Conservation (phyloP, 129 eudicot genomes). For the Centella asiatica region DNA sequence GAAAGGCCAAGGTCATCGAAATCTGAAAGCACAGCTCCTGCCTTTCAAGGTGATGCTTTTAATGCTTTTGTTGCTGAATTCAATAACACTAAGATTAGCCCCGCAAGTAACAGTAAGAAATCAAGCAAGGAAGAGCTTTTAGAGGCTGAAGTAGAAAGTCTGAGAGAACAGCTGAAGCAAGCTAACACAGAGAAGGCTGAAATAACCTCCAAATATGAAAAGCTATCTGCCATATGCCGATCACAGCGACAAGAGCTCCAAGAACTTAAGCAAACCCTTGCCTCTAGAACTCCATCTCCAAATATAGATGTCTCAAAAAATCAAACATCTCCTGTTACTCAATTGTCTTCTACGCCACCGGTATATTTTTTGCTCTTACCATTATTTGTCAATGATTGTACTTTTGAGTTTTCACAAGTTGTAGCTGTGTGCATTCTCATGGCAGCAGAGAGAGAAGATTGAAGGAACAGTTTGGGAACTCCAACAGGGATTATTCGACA, state of each 20-base stretch:
- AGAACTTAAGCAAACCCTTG: constrained; percentile 82
- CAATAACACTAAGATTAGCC: constrained; percentile 40
- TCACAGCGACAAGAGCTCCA: constrained; percentile 95
- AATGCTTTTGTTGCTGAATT: constrained; percentile 82
- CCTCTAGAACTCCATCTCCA: constrained; percentile 70
- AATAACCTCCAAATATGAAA: constrained; percentile 74
- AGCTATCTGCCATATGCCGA: constrained; percentile 76
- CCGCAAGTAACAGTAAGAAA: constrained; percentile 26
- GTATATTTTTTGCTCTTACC: constrained; percentile 20
- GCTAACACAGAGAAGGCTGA: constrained; percentile 69
- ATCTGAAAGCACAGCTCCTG: constrained; percentile 16
- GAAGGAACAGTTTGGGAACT: constrained; percentile 61
- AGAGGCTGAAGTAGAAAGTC: constrained; percentile 66
- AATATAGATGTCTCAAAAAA: constrained; percentile 30
- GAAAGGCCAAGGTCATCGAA: constrained; percentile 27
- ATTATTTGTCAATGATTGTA: background rate
- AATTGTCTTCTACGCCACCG: constrained; percentile 30
- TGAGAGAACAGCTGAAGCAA: constrained; percentile 67
- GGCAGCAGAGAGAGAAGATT: constrained; percentile 33
- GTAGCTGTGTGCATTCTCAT: background rate
- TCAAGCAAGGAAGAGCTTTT: constrained; percentile 43
- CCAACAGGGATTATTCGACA: constrained; percentile 55
- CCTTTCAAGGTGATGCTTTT: constrained; percentile 37
- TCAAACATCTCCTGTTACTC: constrained; percentile 35
- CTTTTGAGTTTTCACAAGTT: background rate